A percentile compares a stretch with the other conserved stretches of the same genome.
Conservation (phyloP, 805 yeast species). For the Candida krabiensis region DNA sequence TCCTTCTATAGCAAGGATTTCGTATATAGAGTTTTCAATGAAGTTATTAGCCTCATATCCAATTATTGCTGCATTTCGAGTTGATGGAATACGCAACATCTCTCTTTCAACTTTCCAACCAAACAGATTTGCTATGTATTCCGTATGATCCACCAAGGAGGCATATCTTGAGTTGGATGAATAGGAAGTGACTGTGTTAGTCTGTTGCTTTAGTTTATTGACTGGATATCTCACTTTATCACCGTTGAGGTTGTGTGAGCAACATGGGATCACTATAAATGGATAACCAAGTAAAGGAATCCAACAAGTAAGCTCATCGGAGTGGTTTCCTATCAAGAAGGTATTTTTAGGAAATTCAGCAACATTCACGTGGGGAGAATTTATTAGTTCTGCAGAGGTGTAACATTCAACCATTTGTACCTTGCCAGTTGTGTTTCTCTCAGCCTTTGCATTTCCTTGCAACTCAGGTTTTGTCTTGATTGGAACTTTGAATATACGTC, state of each 20-base stretch:
- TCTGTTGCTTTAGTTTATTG: slow-evolving; percentile 27
- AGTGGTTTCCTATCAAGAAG: slow-evolving; percentile 89
- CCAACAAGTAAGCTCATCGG: slow-evolving; percentile 96
- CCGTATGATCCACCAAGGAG: slow-evolving; percentile 83
- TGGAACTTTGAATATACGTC: slow-evolving; percentile 57
- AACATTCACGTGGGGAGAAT: slow-evolving; percentile 55
- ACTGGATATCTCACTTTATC: slow-evolving; percentile 65
- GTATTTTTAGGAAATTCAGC: slow-evolving; percentile 70
- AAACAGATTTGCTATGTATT: slow-evolving; percentile 57
- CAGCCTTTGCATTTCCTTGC: slow-evolving; percentile 19
- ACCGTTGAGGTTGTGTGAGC: slow-evolving; percentile 86
- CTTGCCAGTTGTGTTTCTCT: slow-evolving; percentile 11
- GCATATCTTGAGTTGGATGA: slow-evolving; percentile 69
- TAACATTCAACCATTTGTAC: slow-evolving; percentile 54
- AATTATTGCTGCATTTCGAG: slow-evolving; percentile 87
- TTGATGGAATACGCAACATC: slow-evolving; percentile 89
- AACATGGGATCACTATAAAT: slow-evolving; percentile 91
- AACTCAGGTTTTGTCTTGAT: slow-evolving; percentile 29
- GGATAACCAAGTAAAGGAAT: slow-evolving; percentile 85
- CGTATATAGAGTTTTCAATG: slow-evolving; percentile 43
- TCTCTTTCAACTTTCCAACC: slow-evolving; percentile 90
- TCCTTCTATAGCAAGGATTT: slow-evolving; percentile 72
- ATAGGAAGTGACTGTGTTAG: slow-evolving; percentile 23
- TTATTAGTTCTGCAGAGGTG: slow-evolving; percentile 51
- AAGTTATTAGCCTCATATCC: slow-evolving; percentile 47